Base-by-base conservation (phyloP, 192 early-diverging fungal species). In the Dissophora globulifera region DNA sequence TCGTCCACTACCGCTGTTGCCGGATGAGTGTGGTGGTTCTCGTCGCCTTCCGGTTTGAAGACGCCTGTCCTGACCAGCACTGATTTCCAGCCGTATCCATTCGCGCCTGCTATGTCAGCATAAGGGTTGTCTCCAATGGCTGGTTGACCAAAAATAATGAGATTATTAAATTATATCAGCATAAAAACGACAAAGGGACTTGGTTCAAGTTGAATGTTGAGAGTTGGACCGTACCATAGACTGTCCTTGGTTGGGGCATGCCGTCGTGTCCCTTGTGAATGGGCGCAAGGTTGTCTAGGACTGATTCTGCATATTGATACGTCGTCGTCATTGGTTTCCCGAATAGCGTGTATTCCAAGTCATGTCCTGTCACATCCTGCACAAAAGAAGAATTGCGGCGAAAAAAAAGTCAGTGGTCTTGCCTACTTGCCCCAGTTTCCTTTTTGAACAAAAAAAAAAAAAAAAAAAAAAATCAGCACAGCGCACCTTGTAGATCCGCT, bases 261-360 rank as follows among this genome's bases (percentile, higher is more conserved):
- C 66, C 59, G 25, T 46, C n/a, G 4, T 42, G 27, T 12, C 38
- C 58, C 3, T 26, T 66, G 1, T 75, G 78, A 8, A 52, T 40
- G 7, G 50, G 58, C 5, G 78, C 65, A 16, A 74, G 54, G 12
- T 23, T 49, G 50, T 82, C 81, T 2, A 93, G 69, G 3, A 89
- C 67, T 0, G 69, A 55, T 61, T 90, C 86, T 31, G 91, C 89
- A 50, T 84, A 94, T 48, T 80, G 48, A 66, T 97, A 97, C 8
- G 94, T 95, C 15, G 84, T 57, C 0, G 46, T 54, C 48, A 92
- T 83, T 2, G 95, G 95, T 83, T 97, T 97, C 7, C 95, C 95
- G 62, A 86, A 97, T 10, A 86, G 83, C 12, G 84, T 87, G 41
- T 92, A 90, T 58, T 90, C 61, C 9, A 95, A 80, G 6, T 60